phyloP scores from a whole-genome alignment of 805 yeast species.

The Metschnikowia gelsemii region DNA sequence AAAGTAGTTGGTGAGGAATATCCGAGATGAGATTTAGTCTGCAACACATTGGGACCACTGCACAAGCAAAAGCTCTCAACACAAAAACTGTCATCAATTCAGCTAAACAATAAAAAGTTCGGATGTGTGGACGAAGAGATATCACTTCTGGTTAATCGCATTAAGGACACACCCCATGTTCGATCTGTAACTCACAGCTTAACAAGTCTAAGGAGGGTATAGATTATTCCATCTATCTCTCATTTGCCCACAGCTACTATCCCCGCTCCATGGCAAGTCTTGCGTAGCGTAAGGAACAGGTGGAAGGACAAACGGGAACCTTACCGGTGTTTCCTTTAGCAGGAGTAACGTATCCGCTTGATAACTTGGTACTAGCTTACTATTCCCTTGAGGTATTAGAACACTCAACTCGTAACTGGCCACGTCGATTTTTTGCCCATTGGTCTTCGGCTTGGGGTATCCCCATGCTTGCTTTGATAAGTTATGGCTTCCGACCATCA shows the following conservation, averaged over 20 bases:
- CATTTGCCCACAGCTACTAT: slow-evolving; percentile 7
- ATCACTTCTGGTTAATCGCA: too few species aligned
- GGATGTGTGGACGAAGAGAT: too few species aligned
- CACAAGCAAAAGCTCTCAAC: too few species aligned
- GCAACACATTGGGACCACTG: too few species aligned
- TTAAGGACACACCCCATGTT: too few species aligned
- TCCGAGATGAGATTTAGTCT: too few species aligned
- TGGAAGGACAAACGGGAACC: slow-evolving; percentile 58
- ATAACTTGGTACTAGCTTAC: slow-evolving; percentile 44
- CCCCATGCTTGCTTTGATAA: slow-evolving; percentile 86
- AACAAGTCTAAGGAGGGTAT: too few species aligned
- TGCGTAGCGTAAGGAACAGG: slow-evolving; percentile 35
- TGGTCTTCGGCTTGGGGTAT: slow-evolving; percentile 21
- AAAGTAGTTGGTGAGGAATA: too few species aligned
- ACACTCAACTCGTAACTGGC: slow-evolving; percentile 43
- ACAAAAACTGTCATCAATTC: too few species aligned
- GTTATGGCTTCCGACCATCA: slow-evolving; percentile 71
- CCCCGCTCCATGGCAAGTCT: slow-evolving; percentile 53
- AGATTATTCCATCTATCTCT: slow-evolving; percentile 14
- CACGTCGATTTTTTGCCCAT: slow-evolving; percentile 25
- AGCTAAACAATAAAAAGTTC: too few species aligned
- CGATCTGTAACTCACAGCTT: too few species aligned
- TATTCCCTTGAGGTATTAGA: slow-evolving; percentile 24
- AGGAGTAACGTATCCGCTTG: slow-evolving; percentile 31
- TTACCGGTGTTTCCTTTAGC: slow-evolving; percentile 31